Evolutionary conservation across 1,139 yeast genomes (phyloP).

Genomic region (Zygosaccharomyces pseudobailii): DNA sequence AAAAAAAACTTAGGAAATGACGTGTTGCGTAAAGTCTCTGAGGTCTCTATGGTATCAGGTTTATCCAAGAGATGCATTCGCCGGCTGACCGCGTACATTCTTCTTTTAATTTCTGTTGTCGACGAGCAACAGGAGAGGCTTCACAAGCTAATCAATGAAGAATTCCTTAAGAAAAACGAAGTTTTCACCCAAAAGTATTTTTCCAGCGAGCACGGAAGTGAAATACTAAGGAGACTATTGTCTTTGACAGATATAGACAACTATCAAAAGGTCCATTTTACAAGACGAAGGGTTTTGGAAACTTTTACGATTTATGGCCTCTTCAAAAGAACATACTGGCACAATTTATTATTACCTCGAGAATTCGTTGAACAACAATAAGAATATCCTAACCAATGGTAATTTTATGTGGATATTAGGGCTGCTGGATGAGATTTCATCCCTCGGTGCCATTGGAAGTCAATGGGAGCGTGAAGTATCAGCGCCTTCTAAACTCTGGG

Average conservation of each 20-base stretch:
- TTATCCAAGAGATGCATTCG: conserved; percentile 25
- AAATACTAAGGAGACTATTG: conserved; percentile 50
- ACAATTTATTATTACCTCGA: conserved; percentile 49
- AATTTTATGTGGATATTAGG: conserved; percentile 67
- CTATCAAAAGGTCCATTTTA: conserved; percentile 41
- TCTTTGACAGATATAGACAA: conserved; percentile 47
- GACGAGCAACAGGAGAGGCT: conserved; percentile 20
- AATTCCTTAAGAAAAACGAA: conserved; percentile 27
- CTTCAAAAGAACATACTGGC: conserved; percentile 48
- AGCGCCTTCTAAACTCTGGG: conserved; percentile 40
- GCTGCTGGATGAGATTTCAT: conserved; percentile 72
- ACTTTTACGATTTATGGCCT: conserved; percentile 52
- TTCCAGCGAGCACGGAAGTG: conserved; percentile 41
- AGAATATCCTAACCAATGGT: conserved; percentile 40
- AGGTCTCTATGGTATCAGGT: conserved; percentile 16
- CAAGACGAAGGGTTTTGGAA: conserved; percentile 60
- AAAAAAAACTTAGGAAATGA: conserved; percentile 31
- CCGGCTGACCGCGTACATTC: conserved; percentile 29
- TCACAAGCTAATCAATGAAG: conserved; percentile 17
- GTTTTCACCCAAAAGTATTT: conserved; percentile 33
- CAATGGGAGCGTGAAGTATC: conserved; percentile 67
- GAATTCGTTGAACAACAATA: conserved; percentile 39
- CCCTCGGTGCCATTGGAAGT: conserved; percentile 77
- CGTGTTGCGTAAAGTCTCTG: conserved; percentile 21
- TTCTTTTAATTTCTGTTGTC: conserved; percentile 30